A percentile compares a stretch with the other conserved stretches of the same genome.
Conservation (phyloP, 202 grass and related monocot genomes). For the Panicum hallii region DNA sequence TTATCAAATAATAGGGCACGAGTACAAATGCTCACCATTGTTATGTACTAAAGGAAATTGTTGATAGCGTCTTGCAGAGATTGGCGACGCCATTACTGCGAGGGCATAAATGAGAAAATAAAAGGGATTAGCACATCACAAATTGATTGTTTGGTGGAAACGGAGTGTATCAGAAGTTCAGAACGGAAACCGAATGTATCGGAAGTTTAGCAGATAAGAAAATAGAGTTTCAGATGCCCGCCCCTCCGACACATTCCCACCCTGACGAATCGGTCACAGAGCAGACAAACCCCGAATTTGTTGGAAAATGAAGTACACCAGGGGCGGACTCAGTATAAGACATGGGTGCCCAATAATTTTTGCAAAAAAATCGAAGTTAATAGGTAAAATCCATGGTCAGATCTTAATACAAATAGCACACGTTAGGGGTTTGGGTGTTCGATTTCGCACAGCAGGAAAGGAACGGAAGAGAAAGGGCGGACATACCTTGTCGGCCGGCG, state of each 20-base stretch:
- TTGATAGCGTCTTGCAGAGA: background rate
- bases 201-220: background rate
- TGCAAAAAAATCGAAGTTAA: too few species aligned
- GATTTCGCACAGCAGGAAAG: background rate
- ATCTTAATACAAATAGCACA: too few species aligned
- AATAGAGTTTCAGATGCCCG: background rate
- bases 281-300: background rate
- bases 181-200: background rate
- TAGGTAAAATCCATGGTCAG: background rate
- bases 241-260: background rate
- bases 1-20: background rate
- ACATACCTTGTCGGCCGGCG: too few species aligned
- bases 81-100: constrained; percentile 8
- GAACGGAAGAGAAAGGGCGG: background rate
- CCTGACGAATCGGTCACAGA: background rate
- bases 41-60: background rate
- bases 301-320: background rate
- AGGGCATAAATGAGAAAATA: background rate
- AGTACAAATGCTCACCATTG: background rate
- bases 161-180: background rate
- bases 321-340: too few species aligned
- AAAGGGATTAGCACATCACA: background rate
- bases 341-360: too few species aligned
- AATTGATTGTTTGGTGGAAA: background rate
- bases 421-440: background rate